Percentiles rank a stretch among this genome's conserved stretches.
Conservation (phyloP, 2,329 filamentous ascomycete genomes). For the Colletotrichum camelliae region DNA sequence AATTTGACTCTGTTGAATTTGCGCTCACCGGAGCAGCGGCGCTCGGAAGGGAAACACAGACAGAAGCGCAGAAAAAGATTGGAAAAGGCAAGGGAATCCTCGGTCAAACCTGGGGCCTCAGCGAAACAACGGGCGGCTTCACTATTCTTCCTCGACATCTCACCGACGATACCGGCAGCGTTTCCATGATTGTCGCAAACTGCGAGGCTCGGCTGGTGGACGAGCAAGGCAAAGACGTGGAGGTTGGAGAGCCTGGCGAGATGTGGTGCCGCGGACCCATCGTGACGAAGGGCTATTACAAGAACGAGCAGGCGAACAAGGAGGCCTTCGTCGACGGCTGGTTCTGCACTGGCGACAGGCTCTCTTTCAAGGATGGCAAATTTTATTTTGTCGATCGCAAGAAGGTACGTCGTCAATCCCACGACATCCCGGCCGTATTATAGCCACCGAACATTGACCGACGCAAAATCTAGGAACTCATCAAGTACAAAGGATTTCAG, state of each 20-base stretch:
- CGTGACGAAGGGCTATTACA: conserved; percentile 74
- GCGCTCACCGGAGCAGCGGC: conserved; percentile 62
- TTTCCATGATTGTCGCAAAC: conserved; percentile 46
- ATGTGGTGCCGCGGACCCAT: conserved; percentile 74
- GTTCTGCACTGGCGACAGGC: conserved; percentile 83
- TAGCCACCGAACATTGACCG: not conserved
- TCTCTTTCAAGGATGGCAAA: conserved; percentile 70
- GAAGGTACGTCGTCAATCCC: conserved; percentile 49
- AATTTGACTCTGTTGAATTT: conserved; percentile 54
- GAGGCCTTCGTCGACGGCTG: conserved; percentile 65
- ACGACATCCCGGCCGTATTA: not conserved
- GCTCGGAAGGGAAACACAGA: conserved; percentile 58
- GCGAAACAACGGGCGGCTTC: conserved; percentile 57
- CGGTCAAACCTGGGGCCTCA: conserved; percentile 63
- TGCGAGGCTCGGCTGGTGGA: conserved; percentile 40
- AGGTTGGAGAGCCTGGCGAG: conserved; percentile 56
- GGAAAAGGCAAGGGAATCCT: conserved; percentile 45
- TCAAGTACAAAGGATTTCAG: conserved; percentile 67
- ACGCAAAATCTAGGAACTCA: conserved; percentile 56
- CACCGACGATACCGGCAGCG: conserved; percentile 50
- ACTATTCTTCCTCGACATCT: conserved; percentile 48
- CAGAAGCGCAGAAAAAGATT: conserved; percentile 54
- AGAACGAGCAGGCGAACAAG: conserved; percentile 69
- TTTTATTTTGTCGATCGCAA: conserved; percentile 84
- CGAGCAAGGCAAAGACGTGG: conserved; percentile 43